These are phyloP conservation scores for Avena atlantica DNA, from an alignment of 176 grass and related monocot species.

Conservation along the genomic window DNA sequence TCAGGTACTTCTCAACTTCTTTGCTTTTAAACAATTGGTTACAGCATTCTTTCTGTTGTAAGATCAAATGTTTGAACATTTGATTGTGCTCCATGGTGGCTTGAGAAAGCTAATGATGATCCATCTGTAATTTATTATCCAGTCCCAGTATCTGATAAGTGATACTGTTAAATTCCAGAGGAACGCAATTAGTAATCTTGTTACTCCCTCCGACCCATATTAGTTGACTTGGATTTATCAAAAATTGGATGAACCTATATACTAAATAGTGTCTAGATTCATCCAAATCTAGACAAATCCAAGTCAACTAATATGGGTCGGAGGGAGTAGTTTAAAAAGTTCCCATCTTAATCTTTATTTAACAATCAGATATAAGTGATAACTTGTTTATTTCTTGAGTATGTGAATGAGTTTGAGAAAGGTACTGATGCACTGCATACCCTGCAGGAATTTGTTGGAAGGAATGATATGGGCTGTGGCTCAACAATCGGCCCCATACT, in stretches of 20 bases:
- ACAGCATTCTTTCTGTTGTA: not conserved
- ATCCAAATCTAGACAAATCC: no score
- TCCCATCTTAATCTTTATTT: not conserved
- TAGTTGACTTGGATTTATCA: no score
- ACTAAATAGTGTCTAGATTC: no score
- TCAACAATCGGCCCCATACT: slow-evolving; percentile 96
- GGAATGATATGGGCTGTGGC: slow-evolving; percentile 98
- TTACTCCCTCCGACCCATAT: not conserved
- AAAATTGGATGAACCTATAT: no score
- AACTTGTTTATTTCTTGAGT: slow-evolving; percentile 2
- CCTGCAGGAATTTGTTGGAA: slow-evolving; percentile 90
- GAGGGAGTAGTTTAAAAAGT: not conserved
- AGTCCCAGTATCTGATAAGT: not conserved
- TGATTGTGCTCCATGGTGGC: not conserved
- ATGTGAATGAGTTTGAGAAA: not conserved
- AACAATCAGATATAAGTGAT: not conserved
- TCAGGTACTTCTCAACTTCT: slow-evolving; percentile 64
- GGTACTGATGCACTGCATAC: not conserved
- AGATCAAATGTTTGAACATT: not conserved
- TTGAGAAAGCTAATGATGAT: not conserved
- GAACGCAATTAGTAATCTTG: not conserved
- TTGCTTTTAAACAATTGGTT: not conserved
- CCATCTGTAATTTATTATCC: not conserved
- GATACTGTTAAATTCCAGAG: not conserved
- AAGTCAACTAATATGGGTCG: no score